phyloP scores from a whole-genome alignment of 352 stramenopile species.

The Plasmopara viticola region DNA sequence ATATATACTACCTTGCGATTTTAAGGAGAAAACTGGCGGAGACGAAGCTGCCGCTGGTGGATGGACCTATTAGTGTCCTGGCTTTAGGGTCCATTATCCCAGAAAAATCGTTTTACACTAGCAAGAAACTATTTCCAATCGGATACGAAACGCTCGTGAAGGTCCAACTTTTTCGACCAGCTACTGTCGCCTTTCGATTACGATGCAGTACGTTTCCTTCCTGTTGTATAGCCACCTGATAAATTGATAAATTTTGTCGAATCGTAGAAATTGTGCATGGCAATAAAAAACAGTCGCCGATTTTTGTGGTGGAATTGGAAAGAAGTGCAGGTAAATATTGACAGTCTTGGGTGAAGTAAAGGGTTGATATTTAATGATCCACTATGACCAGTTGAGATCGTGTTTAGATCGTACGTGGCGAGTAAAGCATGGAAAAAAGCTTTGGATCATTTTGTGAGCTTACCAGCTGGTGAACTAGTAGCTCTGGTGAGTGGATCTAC shows the following conservation, averaged over 20 bases:
- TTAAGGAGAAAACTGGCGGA: slow-evolving; percentile 51
- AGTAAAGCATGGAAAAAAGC: slow-evolving; percentile 83
- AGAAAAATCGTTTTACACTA: slow-evolving; percentile 63
- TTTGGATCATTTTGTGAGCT: slow-evolving; percentile 57
- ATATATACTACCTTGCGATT: slow-evolving; percentile 71
- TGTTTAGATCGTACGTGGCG: slow-evolving; percentile 71
- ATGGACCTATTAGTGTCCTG: slow-evolving; percentile 61
- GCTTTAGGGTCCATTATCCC: slow-evolving; percentile 43
- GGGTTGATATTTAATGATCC: too few relatives aligned
- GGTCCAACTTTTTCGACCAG: slow-evolving; percentile 34
- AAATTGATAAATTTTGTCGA: too few relatives aligned
- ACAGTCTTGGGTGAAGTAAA: too few relatives aligned
- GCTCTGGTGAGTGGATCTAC: slow-evolving; percentile 21
- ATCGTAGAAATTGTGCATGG: slow-evolving; percentile 59
- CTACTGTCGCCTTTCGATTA: slow-evolving; percentile 30
- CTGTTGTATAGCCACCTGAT: too few relatives aligned
- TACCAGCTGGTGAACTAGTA: slow-evolving; percentile 45
- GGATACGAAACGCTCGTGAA: slow-evolving; percentile 58
- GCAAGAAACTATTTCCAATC: slow-evolving; percentile 75
- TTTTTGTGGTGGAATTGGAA: slow-evolving; percentile 67
- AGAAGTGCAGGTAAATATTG: slow-evolving; percentile 38
- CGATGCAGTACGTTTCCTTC: slow-evolving; percentile 42
- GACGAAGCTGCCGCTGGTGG: slow-evolving; percentile 43
- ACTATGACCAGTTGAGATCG: slow-evolving; percentile 34
- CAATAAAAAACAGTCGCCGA: slow-evolving; percentile 72